Base-by-base conservation (phyloP, 164 flowering plant species). In the Umbilicus rupestris region DNA sequence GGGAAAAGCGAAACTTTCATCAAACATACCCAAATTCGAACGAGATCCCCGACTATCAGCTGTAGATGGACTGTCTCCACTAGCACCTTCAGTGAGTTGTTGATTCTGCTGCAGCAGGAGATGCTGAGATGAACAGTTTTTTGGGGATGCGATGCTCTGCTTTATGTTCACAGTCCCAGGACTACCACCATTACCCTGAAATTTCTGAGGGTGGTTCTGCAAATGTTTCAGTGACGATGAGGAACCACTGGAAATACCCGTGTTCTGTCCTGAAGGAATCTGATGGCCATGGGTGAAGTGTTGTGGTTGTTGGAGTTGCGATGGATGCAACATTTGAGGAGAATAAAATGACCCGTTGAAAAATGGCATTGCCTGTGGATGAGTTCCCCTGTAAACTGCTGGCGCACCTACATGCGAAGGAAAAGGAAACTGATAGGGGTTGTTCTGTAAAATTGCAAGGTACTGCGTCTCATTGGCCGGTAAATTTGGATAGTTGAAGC, bases 251-350 rank as follows among this genome's bases (percentile, higher is more conserved):
- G 97, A 86, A 39, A 82, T 74, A 68, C 84, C 82, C 0, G 88
- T 41, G 59, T 83, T 88, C 47, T 79, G 97, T 42, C 74, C 76
- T 41, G 65, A 81, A 45, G 82, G 90, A 33, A 68, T 75, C 67
- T 82, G 87, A 49, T 71, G 84, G 11, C 78, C 62, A 72, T 83
- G 17, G 2, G 86, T 57, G 10, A n/a, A 5, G 86, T 73, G 85
- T 65, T 73, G 80, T 44, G 73, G 55, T 30, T 74, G 85, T 71
- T 85, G 97, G 74, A 84, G 71, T 66, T 85, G 97, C 7, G 94
- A 73, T 22, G 87, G 96, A 74, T 86, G 99, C 5, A 90, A 73
- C 87, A 92, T 84, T 71, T 83, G 99, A n/a, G 99, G 78, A 28
- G 99, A 66, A 74, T 86, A 95, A 78, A 87, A 90, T 8, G 94